Percentiles rank a stretch among this genome's conserved stretches.
Conservation (phyloP, 306 rosid genomes). For the Rosa persica region DNA sequence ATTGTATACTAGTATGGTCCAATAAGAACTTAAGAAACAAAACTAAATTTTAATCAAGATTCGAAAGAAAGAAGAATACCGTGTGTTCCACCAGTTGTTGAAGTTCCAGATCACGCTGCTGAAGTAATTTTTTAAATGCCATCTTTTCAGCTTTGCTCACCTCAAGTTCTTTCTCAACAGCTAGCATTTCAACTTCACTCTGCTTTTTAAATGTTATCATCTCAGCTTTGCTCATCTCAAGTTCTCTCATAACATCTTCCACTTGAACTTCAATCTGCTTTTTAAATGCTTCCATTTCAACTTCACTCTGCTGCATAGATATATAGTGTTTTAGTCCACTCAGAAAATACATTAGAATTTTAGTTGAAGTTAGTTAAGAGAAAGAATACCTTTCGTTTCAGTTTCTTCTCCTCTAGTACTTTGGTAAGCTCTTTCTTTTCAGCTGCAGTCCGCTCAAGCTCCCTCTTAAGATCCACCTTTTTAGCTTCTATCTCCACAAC, state of each 20-base stretch:
- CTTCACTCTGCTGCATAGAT: background rate
- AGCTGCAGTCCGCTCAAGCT: background rate
- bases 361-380: background rate
- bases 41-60: background rate
- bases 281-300: background rate
- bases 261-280: constrained; percentile 22
- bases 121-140: background rate
- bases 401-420: background rate
- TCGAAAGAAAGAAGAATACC: constrained; percentile 34
- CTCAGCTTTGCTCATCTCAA: background rate
- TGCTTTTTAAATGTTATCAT: background rate
- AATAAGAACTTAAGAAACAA: background rate
- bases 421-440: background rate
- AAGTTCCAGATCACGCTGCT: constrained; percentile 44
- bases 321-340: background rate
- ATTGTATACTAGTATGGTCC: background rate
- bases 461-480: background rate
- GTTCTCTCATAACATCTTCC: background rate
- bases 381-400: background rate
- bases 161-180: background rate
- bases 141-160: background rate
- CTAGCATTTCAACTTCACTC: constrained; percentile 20
- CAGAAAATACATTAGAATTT: background rate
- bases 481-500: background rate
- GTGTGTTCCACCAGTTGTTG: constrained; percentile 46